Evolutionary conservation across 2,329 filamentous ascomycete genomes (phyloP).

Genomic region (Chaetomium sp.): DNA sequence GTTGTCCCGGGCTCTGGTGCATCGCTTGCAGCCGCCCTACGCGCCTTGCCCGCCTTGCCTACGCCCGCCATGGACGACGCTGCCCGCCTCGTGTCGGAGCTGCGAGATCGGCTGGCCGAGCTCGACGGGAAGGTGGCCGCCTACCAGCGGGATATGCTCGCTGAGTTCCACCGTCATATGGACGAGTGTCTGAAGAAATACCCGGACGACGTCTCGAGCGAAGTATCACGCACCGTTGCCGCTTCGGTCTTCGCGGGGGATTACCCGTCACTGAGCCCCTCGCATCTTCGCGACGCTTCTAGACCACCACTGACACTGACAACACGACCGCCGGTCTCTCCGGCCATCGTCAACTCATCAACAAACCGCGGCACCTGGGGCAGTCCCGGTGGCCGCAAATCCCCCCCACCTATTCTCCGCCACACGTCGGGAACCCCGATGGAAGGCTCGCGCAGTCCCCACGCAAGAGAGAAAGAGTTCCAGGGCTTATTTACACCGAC

Average conservation of each 20-base stretch:
- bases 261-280: conserved; percentile 38
- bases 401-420: conserved; percentile 36
- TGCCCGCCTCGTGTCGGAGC: conserved; percentile 44
- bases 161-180: conserved; percentile 51
- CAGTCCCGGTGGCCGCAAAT: conserved; percentile 22
- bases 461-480: conserved; percentile 53
- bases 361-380: conserved; percentile 15
- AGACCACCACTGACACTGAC: no score
- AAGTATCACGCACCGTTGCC: conserved; percentile 42
- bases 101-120: conserved; percentile 48
- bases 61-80: conserved; percentile 40
- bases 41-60: no score
- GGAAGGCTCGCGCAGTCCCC: conserved; percentile 38
- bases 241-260: conserved; percentile 32
- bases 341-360: conserved; percentile 1
- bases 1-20: conserved; percentile 9
- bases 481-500: conserved; percentile 57
- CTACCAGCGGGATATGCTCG: conserved; percentile 51
- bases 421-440: conserved; percentile 33
- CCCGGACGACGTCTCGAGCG: conserved; percentile 39
- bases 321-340: conserved; percentile 7
- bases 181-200: conserved; percentile 43
- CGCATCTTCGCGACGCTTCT: conserved; percentile 28
- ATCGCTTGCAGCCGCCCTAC: neutral
- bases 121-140: conserved; percentile 51